Evolutionary conservation across 192 early-diverging fungal species (phyloP).

Genomic region (Helicostylum pulchrum): DNA sequence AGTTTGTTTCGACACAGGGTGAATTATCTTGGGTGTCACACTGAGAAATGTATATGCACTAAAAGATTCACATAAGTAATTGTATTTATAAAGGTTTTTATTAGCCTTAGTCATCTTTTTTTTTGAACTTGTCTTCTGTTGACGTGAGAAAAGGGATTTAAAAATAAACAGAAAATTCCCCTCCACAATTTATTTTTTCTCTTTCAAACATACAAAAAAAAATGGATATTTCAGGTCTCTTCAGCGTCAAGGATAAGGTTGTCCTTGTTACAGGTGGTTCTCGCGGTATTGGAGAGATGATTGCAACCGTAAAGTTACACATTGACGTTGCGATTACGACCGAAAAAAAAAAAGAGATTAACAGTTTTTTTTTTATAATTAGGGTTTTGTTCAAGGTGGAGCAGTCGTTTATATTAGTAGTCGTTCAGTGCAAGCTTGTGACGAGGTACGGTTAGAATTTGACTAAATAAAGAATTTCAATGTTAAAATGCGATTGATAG

Average conservation of each 20-base stretch:
- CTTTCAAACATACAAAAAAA: neutral
- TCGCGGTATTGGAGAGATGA: conserved; percentile 57
- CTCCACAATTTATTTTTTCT: neutral
- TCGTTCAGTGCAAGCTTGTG: conserved; percentile 63
- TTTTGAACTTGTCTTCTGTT: too few relatives aligned
- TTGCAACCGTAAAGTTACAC: conserved; percentile 38
- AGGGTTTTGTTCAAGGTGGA: conserved; percentile 81
- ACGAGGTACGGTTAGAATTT: conserved; percentile 36
- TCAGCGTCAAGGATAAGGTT: conserved; percentile 30
- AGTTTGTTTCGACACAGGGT: too few relatives aligned
- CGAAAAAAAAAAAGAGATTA: neutral
- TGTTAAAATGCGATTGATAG: conserved; percentile 2
- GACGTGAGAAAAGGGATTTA: too few relatives aligned
- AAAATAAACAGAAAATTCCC: too few relatives aligned
- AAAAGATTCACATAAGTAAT: too few relatives aligned
- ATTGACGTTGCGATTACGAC: too few relatives aligned
- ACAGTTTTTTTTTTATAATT: neutral
- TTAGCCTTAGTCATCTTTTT: too few relatives aligned
- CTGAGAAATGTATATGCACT: too few relatives aligned
- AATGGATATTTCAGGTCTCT: conserved; percentile 13
- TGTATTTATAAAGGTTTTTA: too few relatives aligned
- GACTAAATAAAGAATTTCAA: neutral
- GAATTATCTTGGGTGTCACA: too few relatives aligned
- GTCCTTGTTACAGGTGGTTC: conserved; percentile 82
- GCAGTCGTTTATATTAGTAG: conserved; percentile 91